Evolutionary conservation across 2,329 filamentous ascomycete genomes (phyloP).

Genomic region (Teratosphaeria gauchensis): DNA sequence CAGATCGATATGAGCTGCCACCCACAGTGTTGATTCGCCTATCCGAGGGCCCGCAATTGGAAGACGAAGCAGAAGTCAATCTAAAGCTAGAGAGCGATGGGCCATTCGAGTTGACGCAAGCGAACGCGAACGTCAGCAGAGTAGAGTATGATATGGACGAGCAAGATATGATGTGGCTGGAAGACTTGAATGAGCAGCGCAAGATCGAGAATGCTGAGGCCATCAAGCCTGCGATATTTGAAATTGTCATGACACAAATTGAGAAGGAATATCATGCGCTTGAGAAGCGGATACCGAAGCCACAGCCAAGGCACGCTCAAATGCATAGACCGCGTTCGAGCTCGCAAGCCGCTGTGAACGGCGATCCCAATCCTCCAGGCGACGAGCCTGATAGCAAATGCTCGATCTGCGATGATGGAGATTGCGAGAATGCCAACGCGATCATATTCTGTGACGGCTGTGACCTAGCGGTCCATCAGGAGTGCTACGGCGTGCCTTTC

Average conservation of each 20-base stretch:
- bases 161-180: conserved; percentile 94
- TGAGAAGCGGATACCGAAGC: conserved; percentile 93
- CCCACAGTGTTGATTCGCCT: conserved; percentile 60
- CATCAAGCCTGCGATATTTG: conserved; percentile 88
- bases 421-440: conserved; percentile 97
- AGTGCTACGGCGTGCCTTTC: conserved; percentile 97
- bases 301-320: conserved; percentile 90
- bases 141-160: conserved; percentile 99
- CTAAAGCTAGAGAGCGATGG: conserved; percentile 48
- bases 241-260: conserved; percentile 97
- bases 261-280: conserved; percentile 97
- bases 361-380: conserved; percentile 67
- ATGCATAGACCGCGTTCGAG: conserved; percentile 87
- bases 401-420: conserved; percentile 96
- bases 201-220: conserved; percentile 64
- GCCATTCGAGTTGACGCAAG: conserved; percentile 41
- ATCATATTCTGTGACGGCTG: conserved; percentile 99
- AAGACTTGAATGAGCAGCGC: conserved; percentile 69
- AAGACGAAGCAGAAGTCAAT: conserved; percentile 49
- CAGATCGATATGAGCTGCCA: conserved; percentile 73
- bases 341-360: conserved; percentile 89
- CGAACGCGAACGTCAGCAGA: conserved; percentile 52
- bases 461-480: conserved; percentile 93
- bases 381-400: conserved; percentile 97
- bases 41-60: conserved; percentile 52